phyloP scores from a whole-genome alignment of 768 basidiomycete genomes.

The Amanita brunnescens region DNA sequence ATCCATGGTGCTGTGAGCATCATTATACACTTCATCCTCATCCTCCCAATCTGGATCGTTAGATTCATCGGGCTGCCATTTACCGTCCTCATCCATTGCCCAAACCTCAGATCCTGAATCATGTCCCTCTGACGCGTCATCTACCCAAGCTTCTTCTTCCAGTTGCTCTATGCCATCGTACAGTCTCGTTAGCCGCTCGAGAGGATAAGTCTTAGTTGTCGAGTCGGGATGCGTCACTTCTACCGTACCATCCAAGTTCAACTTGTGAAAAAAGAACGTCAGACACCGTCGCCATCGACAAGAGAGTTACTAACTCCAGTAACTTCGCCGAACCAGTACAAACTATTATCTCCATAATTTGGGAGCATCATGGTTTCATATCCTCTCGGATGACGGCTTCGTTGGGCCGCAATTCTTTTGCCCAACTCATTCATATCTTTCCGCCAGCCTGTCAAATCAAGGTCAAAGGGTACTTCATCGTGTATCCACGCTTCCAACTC shows the following conservation, averaged over 20 bases:
- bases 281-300: slow-evolving; percentile 4
- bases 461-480: slow-evolving; percentile 41
- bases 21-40: slow-evolving; percentile 15
- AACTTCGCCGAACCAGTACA: slow-evolving; percentile 87
- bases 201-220: slow-evolving; percentile 37
- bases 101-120: slow-evolving; percentile 36
- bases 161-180: slow-evolving; percentile 79
- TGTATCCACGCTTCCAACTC: slow-evolving; percentile 77
- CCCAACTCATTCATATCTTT: slow-evolving; percentile 66
- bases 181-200: slow-evolving; percentile 65
- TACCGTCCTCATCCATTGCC: slow-evolving; percentile 35
- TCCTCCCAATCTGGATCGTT: slow-evolving; percentile 31
- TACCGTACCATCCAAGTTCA: slow-evolving; percentile 66
- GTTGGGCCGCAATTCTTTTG: slow-evolving; percentile 39
- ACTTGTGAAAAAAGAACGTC: slow-evolving; percentile 31
- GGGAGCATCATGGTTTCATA: slow-evolving; percentile 39
- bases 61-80: slow-evolving; percentile 38
- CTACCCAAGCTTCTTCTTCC: slow-evolving; percentile 56
- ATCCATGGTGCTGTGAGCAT: slow-evolving; percentile 10
- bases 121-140: slow-evolving; percentile 37
- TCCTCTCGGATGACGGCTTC: slow-evolving; percentile 26
- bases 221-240: slow-evolving; percentile 65
- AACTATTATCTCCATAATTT: slow-evolving; percentile 25
- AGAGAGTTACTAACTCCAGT: slow-evolving; percentile 40
- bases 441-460: slow-evolving; percentile 60